phyloP scores from a whole-genome alignment of 352 stramenopile species.

The Sclerospora graminicola region DNA sequence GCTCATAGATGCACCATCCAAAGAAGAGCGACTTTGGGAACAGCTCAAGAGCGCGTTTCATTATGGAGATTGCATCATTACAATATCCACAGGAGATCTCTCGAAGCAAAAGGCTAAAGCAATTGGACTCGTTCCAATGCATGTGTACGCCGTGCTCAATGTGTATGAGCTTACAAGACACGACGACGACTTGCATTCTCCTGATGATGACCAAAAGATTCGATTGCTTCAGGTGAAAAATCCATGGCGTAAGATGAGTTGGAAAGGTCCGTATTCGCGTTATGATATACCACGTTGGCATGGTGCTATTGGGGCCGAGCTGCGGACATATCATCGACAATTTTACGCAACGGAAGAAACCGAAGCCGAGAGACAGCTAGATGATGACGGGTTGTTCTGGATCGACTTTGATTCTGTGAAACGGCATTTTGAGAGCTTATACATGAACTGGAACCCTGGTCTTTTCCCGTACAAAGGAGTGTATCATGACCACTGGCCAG shows the following conservation, averaged over 20 bases:
- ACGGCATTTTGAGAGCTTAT: constrained; percentile 88
- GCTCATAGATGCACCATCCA: constrained; percentile 78
- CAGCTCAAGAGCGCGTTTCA: constrained; percentile 89
- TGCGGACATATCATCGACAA: constrained; percentile 42
- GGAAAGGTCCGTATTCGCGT: constrained; percentile 79
- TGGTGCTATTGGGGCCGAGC: constrained; percentile 39
- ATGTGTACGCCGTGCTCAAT: constrained; percentile 95
- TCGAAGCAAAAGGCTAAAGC: constrained; percentile 46
- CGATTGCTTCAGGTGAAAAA: constrained; percentile 94
- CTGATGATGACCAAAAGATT: constrained; percentile 30
- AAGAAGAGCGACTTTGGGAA: constrained; percentile 94
- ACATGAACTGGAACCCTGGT: constrained; percentile 93
- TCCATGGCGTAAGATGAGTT: constrained; percentile 87
- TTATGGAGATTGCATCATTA: constrained; percentile 96
- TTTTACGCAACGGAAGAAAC: constrained; percentile 27
- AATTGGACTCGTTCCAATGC: constrained; percentile 91
- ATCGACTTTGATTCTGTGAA: constrained; percentile 92
- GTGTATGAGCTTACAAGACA: constrained; percentile 75
- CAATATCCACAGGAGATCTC: constrained; percentile 88
- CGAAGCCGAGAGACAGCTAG: constrained; percentile 4
- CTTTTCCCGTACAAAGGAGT: constrained; percentile 84
- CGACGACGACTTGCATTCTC: constrained; percentile 31
- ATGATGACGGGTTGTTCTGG: constrained; percentile 94
- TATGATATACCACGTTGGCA: constrained; percentile 47
- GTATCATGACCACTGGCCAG: constrained; percentile 77